phyloP scores from a whole-genome alignment of 495 filamentous ascomycete genomes.

The Talaromyces thailandensis region DNA sequence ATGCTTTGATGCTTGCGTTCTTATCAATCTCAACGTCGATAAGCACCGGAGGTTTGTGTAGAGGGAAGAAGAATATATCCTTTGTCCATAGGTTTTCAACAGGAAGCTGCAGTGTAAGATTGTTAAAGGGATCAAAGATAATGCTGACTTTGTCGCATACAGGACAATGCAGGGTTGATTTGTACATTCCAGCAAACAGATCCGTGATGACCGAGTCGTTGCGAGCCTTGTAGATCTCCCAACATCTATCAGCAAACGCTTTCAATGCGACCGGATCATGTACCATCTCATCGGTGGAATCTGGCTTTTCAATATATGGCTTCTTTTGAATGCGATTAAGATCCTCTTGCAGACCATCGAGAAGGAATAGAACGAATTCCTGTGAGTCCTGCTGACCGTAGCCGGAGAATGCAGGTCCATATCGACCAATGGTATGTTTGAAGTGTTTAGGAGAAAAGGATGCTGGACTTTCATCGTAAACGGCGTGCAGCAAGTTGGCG shows the following conservation, averaged over 20 bases:
- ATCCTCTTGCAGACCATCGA: conserved; percentile 92
- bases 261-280: conserved; percentile 65
- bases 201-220: conserved; percentile 94
- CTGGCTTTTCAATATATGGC: conserved; percentile 94
- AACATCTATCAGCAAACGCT: conserved; percentile 76
- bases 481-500: conserved; percentile 57
- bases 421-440: conserved; percentile 70
- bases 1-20: conserved; percentile 55
- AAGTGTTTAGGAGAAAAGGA: conserved; percentile 68
- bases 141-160: conserved; percentile 92
- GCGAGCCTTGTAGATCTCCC: conserved; percentile 84
- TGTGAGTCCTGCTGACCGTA: conserved; percentile 97
- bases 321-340: conserved; percentile 90
- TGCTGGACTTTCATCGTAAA: conserved; percentile 51
- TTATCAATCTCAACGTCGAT: conserved; percentile 84
- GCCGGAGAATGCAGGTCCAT: conserved; percentile 78
- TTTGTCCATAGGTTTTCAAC: conserved; percentile 70
- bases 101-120: conserved; percentile 82
- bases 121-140: conserved; percentile 97
- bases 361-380: conserved; percentile 92
- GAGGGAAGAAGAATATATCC: conserved; percentile 63
- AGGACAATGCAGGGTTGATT: conserved; percentile 90
- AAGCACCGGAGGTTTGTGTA: conserved; percentile 54
- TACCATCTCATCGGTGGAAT: conserved; percentile 96
- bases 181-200: conserved; percentile 94